Evolutionary conservation across 768 basidiomycete species (phyloP), one percentile per base, ranked within the genome.

Genomic region (Tulasnella sp.): DNA sequence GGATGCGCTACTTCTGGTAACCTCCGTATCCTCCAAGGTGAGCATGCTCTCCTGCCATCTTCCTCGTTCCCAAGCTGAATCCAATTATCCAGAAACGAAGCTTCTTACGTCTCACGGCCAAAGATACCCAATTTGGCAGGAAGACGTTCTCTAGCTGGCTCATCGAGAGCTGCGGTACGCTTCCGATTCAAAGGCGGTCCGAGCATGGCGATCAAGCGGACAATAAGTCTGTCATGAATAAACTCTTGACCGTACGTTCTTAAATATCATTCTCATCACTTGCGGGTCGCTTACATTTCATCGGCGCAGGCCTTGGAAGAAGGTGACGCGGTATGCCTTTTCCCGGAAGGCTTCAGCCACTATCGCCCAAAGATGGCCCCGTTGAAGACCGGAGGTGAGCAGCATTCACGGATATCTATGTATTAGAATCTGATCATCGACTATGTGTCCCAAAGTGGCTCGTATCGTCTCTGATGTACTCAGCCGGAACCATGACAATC

Each of bases 121-220:
- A 94, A 68, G 79, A 88, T 42, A 88, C 90, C 0, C 85, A 86
- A 65, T 94, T 94, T 66, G 87, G 88, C 2, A 82, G 78, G 44
- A 79, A 70, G 64, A 93, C 88, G 2, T 89, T 94, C 70, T 89
- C 86, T 7, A 88, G 85, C 63, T 92, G 91, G 90, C 77, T 94
- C 19, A 89, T 94, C 51, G 88, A 92, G 69, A 83, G 84, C 17
- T 86, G 86, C 9, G 92, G 91, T 11, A 91, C 92, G 1, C 78
- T 94, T 2, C 91, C 91, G 0, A 80, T 94, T 45, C 80, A 84
- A 67, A 77, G 91, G 61, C 76, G 80, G 54, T 89, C 85, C 64
- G 91, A 94, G 67, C 79, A 77, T 64, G 63, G 64, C 0, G 79
- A 82, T 49, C 43, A 64, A 13, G 74, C 73, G 0, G 83, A 93